These are phyloP conservation scores for Trichomonascus vanleenenianus DNA, from an alignment of 805 yeast species.

Conservation along the genomic window DNA sequence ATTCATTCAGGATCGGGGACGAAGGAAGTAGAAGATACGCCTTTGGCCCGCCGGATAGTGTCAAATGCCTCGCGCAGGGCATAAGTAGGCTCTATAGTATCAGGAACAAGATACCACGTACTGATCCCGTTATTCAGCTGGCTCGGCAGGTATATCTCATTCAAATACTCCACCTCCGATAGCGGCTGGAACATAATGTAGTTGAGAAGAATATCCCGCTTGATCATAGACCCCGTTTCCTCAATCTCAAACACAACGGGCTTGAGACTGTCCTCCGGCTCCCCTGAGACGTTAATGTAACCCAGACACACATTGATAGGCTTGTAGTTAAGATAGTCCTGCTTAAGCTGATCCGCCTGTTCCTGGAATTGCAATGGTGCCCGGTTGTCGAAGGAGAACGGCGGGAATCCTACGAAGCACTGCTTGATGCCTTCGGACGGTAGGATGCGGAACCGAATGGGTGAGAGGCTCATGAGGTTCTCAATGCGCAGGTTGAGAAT, in stretches of 20 bases:
- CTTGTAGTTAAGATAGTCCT: slow-evolving; percentile 2
- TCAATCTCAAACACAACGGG: slow-evolving; percentile 29
- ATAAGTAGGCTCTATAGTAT: background rate
- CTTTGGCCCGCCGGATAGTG: background rate
- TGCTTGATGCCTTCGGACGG: background rate
- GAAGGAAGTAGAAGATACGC: background rate
- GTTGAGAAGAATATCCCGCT: slow-evolving; percentile 8
- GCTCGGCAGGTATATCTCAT: background rate
- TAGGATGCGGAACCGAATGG: slow-evolving; percentile 8
- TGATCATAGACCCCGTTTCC: slow-evolving; percentile 18
- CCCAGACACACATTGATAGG: slow-evolving; percentile 13
- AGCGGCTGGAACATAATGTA: slow-evolving; percentile 5
- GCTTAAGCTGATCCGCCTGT: background rate
- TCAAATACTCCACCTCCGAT: background rate
- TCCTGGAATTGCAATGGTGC: background rate
- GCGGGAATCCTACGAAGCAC: slow-evolving; percentile 4
- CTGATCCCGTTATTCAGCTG: background rate
- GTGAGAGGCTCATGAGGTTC: slow-evolving; percentile 4
- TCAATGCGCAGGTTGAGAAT: slow-evolving; percentile 3
- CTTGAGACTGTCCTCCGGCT: slow-evolving; percentile 2
- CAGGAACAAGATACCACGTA: background rate
- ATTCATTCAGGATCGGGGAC: background rate
- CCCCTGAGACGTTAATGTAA: slow-evolving; percentile 7
- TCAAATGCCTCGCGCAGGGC: background rate
- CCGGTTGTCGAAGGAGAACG: slow-evolving; percentile 1